These are phyloP conservation scores for Leucosporidium yakuticum DNA, from an alignment of 768 basidiomycete genomes.

Conservation along the genomic window DNA sequence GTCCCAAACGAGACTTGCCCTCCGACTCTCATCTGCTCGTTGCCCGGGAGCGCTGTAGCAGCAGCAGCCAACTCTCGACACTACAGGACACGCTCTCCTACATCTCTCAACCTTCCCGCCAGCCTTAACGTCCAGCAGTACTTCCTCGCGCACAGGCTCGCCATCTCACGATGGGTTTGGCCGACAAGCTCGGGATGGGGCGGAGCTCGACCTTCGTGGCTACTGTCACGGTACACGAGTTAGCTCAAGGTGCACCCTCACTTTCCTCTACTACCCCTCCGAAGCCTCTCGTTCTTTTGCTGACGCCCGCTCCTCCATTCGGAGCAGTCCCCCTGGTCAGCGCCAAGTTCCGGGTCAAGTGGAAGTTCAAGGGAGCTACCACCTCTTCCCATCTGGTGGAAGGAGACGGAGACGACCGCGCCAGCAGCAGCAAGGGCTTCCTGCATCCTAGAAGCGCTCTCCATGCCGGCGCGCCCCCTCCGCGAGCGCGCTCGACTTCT, in stretches of 20 bases:
- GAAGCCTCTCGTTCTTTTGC: neutral
- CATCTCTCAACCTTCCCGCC: too few relatives aligned
- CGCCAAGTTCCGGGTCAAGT: slow-evolving; percentile 37
- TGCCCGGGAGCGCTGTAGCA: too few relatives aligned
- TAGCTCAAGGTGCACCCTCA: slow-evolving; percentile 13
- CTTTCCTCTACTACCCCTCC: neutral
- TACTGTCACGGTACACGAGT: slow-evolving; percentile 25
- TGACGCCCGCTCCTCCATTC: neutral
- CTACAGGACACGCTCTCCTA: too few relatives aligned
- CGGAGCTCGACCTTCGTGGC: slow-evolving; percentile 26
- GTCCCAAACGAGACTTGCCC: too few relatives aligned
- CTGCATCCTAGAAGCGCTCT: slow-evolving; percentile 15
- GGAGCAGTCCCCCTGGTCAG: slow-evolving; percentile 26
- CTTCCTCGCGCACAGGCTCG: too few relatives aligned
- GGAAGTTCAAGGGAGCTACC: slow-evolving; percentile 34
- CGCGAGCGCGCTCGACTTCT: neutral
- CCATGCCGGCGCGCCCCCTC: neutral
- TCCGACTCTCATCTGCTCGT: too few relatives aligned
- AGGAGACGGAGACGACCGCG: slow-evolving; percentile 3
- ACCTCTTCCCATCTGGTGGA: neutral
- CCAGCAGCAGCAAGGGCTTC: slow-evolving; percentile 8
- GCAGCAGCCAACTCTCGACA: too few relatives aligned
- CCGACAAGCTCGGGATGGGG: slow-evolving; percentile 16
- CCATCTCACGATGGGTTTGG: slow-evolving; percentile 4
- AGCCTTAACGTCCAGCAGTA: too few relatives aligned